phyloP scores from a whole-genome alignment of 805 yeast genomes.

The Kuraishia hungarica region DNA sequence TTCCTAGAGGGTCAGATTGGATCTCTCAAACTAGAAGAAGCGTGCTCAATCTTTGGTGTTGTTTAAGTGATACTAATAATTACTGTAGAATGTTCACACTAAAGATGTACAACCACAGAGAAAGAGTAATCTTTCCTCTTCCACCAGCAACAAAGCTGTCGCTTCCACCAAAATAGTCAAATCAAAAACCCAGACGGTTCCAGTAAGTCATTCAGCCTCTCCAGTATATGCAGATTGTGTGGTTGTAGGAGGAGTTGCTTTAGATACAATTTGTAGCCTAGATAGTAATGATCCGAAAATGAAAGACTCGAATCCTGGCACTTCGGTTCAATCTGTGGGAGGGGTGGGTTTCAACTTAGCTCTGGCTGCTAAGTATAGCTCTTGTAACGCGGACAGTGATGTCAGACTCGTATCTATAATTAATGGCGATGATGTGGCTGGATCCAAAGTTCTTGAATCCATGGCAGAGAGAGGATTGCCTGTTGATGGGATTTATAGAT shows the following conservation, averaged over 20 bases:
- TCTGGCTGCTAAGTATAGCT: conserved; percentile 40
- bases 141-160: background rate
- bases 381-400: conserved; percentile 12
- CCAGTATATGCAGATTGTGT: conserved; percentile 18
- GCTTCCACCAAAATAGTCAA: background rate
- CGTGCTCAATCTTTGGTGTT: too few relatives aligned
- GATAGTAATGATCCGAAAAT: conserved; percentile 15
- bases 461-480: conserved; percentile 22
- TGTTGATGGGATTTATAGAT: conserved; percentile 29
- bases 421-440: conserved; percentile 47
- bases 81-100: background rate
- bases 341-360: conserved; percentile 84
- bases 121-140: too few relatives aligned
- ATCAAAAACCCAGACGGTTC: background rate
- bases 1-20: too few relatives aligned
- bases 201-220: background rate
- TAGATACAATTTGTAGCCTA: conserved; percentile 58
- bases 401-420: conserved; percentile 47
- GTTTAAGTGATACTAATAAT: background rate
- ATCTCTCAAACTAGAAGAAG: too few relatives aligned
- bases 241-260: conserved; percentile 69
- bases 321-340: conserved; percentile 49
- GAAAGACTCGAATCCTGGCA: conserved; percentile 72
- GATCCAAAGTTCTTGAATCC: conserved; percentile 26
- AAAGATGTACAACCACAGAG: too few relatives aligned